A percentile compares a stretch with the other conserved stretches of the same genome.
These are phyloP conservation scores for Lunasporangiospora selenospora DNA, from an alignment of 192 early-diverging fungal species.

Conservation along the genomic window DNA sequence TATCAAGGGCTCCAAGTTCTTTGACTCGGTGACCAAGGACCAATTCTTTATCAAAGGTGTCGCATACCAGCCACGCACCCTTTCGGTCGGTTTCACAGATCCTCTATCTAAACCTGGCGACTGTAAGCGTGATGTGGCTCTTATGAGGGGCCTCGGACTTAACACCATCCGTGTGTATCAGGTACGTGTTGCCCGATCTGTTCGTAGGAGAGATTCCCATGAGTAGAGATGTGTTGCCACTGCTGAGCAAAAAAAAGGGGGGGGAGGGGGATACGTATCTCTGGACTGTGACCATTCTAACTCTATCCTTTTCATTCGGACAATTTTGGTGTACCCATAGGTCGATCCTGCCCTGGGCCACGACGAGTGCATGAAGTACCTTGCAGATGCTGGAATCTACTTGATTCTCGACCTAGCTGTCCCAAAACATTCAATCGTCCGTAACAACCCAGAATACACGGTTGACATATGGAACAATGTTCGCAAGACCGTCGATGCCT, in stretches of 20 bases:
- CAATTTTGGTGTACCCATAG: too few species aligned
- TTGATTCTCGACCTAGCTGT: conserved; percentile 71
- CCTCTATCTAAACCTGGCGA: conserved; percentile 64
- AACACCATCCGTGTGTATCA: conserved; percentile 80
- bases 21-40: conserved; percentile 71
- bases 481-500: conserved; percentile 67
- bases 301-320: too few species aligned
- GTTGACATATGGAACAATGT: conserved; percentile 61
- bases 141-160: conserved; percentile 71
- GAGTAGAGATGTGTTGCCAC: too few species aligned
- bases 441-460: conserved; percentile 66
- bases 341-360: conserved; percentile 66
- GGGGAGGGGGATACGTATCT: too few species aligned
- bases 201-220: background rate
- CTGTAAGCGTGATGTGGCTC: conserved; percentile 67
- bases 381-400: conserved; percentile 74
- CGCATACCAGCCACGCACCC: conserved; percentile 72
- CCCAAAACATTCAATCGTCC: conserved; percentile 69
- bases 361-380: conserved; percentile 74
- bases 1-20: conserved; percentile 76
- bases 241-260: too few species aligned
- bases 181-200: conserved; percentile 43
- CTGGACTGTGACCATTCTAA: too few species aligned
- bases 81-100: conserved; percentile 51
- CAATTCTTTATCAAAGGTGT: conserved; percentile 82